phyloP scores from a whole-genome alignment of 306 rosid genomes.

The Glycine latifolia region DNA sequence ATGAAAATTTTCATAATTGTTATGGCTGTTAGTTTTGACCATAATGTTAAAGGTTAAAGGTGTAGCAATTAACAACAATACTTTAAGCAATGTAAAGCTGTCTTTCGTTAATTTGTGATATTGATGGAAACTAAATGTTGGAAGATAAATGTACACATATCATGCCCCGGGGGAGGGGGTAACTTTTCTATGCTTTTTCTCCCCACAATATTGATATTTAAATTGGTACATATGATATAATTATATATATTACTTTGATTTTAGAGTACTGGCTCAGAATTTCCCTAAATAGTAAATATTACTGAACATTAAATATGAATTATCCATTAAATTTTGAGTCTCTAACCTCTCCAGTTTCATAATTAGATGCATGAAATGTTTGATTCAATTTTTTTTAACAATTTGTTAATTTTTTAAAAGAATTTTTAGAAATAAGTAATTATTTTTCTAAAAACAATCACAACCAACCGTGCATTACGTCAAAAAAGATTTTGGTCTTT shows the following conservation, averaged over 20 bases:
- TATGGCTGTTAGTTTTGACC: conserved; percentile 26
- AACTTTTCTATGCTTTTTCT: neutral
- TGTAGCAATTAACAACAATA: conserved; percentile 34
- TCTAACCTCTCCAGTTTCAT: no score
- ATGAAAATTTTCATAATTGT: conserved; percentile 15
- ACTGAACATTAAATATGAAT: no score
- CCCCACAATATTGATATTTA: neutral
- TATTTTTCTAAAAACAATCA: no score
- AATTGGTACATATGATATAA: neutral
- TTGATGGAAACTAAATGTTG: conserved; percentile 56
- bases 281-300: no score
- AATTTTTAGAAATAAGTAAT: no score
- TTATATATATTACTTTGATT: conserved; percentile 3
- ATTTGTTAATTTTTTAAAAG: no score
- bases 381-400: no score
- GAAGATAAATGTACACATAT: neutral
- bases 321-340: no score
- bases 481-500: no score
- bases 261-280: neutral
- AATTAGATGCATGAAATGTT: no score
- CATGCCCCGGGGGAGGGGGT: neutral
- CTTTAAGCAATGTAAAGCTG: conserved; percentile 32
- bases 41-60: conserved; percentile 46
- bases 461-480: no score
- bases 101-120: conserved; percentile 42